Base-by-base conservation (phyloP, 23 red algal species). In the Gracilaria domingensis region DNA sequence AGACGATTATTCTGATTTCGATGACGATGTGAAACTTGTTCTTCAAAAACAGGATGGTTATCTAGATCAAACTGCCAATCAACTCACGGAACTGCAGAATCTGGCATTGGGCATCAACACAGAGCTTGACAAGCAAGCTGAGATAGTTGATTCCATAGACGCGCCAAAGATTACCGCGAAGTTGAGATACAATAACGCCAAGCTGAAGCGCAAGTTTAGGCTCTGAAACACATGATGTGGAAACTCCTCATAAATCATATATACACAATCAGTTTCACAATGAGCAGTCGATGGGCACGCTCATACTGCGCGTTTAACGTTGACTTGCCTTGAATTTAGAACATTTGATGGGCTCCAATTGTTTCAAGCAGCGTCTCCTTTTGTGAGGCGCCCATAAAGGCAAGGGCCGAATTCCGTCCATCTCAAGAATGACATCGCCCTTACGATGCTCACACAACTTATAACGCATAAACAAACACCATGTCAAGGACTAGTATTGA, bases 81-180 rank as follows among this genome's bases (percentile, higher is more conserved):
- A 80, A 37, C 48, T 80, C 12, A 55, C 29, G 5, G 76, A 80
- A 38, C 54, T 80, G 39, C 47, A 57, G 48, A 49, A 48, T n/a
- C 20, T 80, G 14, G 76, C 76, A 13, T 25, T 80, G 7, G 76
- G 76, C 4, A 80, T 80, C 32, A 60, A 80, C 32, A 7, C 35
- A 37, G 76, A 80, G 54, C 35, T 80, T 80, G 49, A 37, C 36
- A 80, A 55, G n/a, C 49, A 80, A 23, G 76, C 76, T 48, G 76
- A 80, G 76, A 58, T 80, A 24, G 54, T 80, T 20, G 76, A 80
- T 8, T 55, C 49, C 12, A 80, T 80, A 47, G 76, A 80, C 39
- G 76, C 76, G 35, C 76, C 76, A 34, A 56, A 55, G 54, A 60
- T 80, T 80, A 80, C 76, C 17, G 44, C 12, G 12, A 80, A 60